Conservation (phyloP, 805 yeast species). For the Groenewaldozyma salmanticensis region DNA sequence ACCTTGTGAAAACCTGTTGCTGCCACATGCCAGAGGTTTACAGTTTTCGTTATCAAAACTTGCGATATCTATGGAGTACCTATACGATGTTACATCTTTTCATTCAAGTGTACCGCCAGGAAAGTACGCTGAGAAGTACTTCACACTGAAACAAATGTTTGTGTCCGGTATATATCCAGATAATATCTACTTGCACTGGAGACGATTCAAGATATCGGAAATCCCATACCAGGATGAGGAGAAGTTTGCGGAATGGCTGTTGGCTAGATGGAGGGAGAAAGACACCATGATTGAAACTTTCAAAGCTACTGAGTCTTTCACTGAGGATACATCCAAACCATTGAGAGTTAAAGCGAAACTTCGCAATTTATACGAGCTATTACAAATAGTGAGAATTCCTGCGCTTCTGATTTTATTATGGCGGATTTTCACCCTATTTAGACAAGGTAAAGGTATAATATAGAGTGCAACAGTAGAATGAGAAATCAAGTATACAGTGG, state of each 20-base stretch:
- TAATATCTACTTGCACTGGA: slow-evolving; percentile 52
- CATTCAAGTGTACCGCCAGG: slow-evolving; percentile 57
- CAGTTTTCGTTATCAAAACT: slow-evolving; percentile 54
- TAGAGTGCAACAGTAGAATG: too few species aligned
- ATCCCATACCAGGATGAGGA: slow-evolving; percentile 53
- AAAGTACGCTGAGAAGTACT: slow-evolving; percentile 71
- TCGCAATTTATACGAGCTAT: slow-evolving; percentile 19
- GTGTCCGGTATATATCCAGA: slow-evolving; percentile 66
- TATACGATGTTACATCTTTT: slow-evolving; percentile 79
- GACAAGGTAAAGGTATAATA: not conserved
- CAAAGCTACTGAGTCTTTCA: slow-evolving; percentile 42
- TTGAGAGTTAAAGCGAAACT: slow-evolving; percentile 18
- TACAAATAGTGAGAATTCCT: slow-evolving; percentile 29
- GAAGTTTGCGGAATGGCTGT: slow-evolving; percentile 67
- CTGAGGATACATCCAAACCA: not conserved
- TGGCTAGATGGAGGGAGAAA: slow-evolving; percentile 63
- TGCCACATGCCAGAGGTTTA: slow-evolving; percentile 82
- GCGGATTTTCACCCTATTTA: not conserved
- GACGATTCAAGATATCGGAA: slow-evolving; percentile 45
- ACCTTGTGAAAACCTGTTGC: slow-evolving; percentile 42
- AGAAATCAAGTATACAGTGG: too few species aligned
- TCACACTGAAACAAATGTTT: slow-evolving; percentile 53
- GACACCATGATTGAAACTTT: slow-evolving; percentile 61
- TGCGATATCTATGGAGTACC: slow-evolving; percentile 27
- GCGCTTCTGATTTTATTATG: slow-evolving; percentile 17